Evolutionary conservation across 2,329 filamentous ascomycete species (phyloP), one percentile per base, ranked within the genome.

Genomic region (Monosporascus sp.): DNA sequence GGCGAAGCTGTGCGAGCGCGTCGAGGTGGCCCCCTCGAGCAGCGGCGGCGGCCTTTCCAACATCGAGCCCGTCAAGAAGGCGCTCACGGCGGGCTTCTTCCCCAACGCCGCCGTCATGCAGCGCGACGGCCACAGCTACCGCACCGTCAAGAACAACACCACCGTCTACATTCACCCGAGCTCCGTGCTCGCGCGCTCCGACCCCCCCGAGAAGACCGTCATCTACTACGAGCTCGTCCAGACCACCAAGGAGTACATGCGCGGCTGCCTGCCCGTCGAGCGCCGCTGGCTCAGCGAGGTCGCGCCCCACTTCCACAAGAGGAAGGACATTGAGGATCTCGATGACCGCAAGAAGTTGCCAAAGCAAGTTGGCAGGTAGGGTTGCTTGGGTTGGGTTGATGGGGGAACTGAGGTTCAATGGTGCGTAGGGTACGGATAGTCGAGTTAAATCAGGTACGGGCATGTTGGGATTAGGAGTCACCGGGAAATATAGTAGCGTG

Each of bases 251-350:
- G 93, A 97, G 76, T 99, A 93, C 70, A 95, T 96, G 86, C 79
- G 93, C 24, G 89, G 84, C 63, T 88, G 88, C 54, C 86, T 96
- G 78, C 91, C 91, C 1, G 82, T 97, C 50, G 86, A 95, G 65
- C 78, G 88, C 0, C 84, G 85, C 66, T 97, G 92, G 92, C 69
- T 99, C 62, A 82, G 85, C 7, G 93, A 97, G 72, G 83, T 94
- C 56, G 94, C 94, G 57, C 93, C 93, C 57, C 94, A 97, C 74
- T 96, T 91, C 67, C 90, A 97, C 70, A 97, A 96, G 74, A 88
- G 89, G 74, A 88, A 90, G 73, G 91, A 97, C 66, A 70, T 97
- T 41, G 93, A 97, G 65, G 85, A 80, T 18, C 67, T 96, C 62
- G 90, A 90, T 65, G 88, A 90, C n/a, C 22, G 24, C 55, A 89